Evolutionary conservation across 805 yeast genomes (phyloP), one percentile per base, ranked within the genome.

Genomic region (Zygoascus flipseniorum): DNA sequence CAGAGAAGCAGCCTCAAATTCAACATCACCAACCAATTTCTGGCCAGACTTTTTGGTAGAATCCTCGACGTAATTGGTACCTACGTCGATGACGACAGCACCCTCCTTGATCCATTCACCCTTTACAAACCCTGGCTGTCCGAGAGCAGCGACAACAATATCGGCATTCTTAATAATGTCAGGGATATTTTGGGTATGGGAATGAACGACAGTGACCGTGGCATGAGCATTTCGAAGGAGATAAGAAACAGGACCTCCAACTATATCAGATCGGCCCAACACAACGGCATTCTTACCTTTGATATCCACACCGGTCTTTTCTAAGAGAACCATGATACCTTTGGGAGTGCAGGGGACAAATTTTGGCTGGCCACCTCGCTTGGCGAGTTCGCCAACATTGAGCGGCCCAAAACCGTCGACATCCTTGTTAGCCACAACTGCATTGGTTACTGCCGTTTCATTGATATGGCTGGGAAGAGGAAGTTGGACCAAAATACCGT

Each of bases 331-430:
- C 75, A 92, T 83, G 62, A 89, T 81, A 54, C 99, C 99, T 71
- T 84, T 82, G 52, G 99, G 99, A 31, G 99, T 92, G 73, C 98
- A 92, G 37, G 99, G 98, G 59, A 84, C 76, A 70, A 89, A 90
- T 56, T 74, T 71, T 32, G 97, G 96, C 39, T 73, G 66, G 20
- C 97, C 97, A 51, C 88, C 88, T 60, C 86, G 82, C 70, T 89
- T 89, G 61, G 90, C 80, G 55, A 92, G 77, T 66, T 92, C 97
- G 56, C 97, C 98, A 54, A 88, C 82, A 68, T 93, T 93, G 63
- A 76, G 77, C 53, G 89, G 82, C 44, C 90, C 93, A 64, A 92
- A 93, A 1, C 99, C 99, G 69, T 92, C 99, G 47, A 93, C 96
- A 64, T 92, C 99, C 72, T 92, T 92, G 45, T 78, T 81, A 14